phyloP scores from a whole-genome alignment of 345 rosid species.

The Reutealis trisperma region DNA sequence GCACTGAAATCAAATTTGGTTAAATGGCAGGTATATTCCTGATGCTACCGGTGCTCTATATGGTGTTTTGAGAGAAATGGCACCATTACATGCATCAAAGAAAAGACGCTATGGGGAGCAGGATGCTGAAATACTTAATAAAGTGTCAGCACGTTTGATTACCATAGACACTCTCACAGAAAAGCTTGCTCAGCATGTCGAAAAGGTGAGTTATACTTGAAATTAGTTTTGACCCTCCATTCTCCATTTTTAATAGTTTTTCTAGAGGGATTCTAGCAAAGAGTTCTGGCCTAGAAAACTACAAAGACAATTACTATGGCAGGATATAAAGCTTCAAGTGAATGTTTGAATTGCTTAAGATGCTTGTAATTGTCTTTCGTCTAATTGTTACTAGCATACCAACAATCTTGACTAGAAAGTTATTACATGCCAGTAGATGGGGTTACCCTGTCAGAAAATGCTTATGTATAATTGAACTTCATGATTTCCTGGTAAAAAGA shows the following conservation, averaged over 20 bases:
- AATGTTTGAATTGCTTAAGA: neutral
- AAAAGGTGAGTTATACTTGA: slow-evolving; percentile 51
- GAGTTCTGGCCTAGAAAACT: neutral
- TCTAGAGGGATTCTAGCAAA: neutral
- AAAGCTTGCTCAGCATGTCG: slow-evolving; percentile 81
- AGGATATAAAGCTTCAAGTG: neutral
- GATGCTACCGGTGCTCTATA: slow-evolving; percentile 79
- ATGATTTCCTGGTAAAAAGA: neutral
- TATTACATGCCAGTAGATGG: neutral
- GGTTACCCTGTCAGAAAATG: neutral
- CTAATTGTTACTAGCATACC: neutral
- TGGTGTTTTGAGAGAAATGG: slow-evolving; percentile 72
- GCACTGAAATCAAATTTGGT: neutral
- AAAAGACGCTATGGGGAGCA: slow-evolving; percentile 53
- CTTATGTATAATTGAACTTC: neutral
- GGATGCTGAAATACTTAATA: slow-evolving; percentile 53
- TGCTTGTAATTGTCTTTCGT: neutral
- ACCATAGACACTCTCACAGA: slow-evolving; percentile 71
- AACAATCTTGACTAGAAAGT: neutral
- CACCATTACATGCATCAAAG: slow-evolving; percentile 53
- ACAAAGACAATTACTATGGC: too few species aligned
- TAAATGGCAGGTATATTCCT: slow-evolving; percentile 72
- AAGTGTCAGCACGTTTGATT: slow-evolving; percentile 58
- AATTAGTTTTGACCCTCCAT: neutral
- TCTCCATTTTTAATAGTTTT: neutral